Conservation (phyloP, 1,284 basidiomycete species). For the Trichosporon inkin region DNA sequence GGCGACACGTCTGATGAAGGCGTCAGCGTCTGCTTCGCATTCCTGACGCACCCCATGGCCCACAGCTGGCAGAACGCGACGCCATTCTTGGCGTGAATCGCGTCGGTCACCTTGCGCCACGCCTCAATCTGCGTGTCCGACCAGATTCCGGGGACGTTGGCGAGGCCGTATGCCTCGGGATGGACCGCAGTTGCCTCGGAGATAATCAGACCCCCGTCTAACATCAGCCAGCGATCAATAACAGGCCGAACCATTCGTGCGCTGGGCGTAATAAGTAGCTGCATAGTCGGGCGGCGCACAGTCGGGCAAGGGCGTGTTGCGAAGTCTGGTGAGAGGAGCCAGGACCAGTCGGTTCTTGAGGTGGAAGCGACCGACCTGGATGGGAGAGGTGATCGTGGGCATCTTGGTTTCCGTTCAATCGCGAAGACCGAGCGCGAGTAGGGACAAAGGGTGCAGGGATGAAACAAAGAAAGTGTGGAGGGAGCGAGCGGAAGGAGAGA, state of each 20-base stretch:
- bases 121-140: conserved; percentile 30
- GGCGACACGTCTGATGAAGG: conserved; percentile 8
- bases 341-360: conserved; percentile 46
- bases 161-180: conserved; percentile 28
- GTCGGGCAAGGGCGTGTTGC: conserved; percentile 24
- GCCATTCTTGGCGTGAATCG: conserved; percentile 54
- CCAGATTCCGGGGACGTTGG: conserved; percentile 32
- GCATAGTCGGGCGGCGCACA: conserved; percentile 31
- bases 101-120: conserved; percentile 49
- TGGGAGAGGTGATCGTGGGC: conserved; percentile 17
- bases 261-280: conserved; percentile 46
- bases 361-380: conserved; percentile 27
- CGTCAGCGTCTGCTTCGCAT: background rate
- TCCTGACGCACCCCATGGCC: conserved; percentile 50
- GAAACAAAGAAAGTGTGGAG: background rate
- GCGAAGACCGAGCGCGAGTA: background rate
- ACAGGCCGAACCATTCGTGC: conserved; percentile 29
- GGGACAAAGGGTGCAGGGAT: background rate
- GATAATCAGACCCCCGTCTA: conserved; percentile 41
- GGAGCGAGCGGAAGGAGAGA: too few relatives aligned
- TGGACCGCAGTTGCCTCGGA: conserved; percentile 39
- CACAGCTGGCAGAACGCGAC: conserved; percentile 56
- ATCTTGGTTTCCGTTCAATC: background rate
- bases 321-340: conserved; percentile 45
- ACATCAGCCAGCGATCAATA: background rate